A percentile compares a stretch with the other conserved stretches of the same genome.
phyloP scores from a whole-genome alignment of 352 stramenopile genomes.

The Pythium folliculosum region DNA sequence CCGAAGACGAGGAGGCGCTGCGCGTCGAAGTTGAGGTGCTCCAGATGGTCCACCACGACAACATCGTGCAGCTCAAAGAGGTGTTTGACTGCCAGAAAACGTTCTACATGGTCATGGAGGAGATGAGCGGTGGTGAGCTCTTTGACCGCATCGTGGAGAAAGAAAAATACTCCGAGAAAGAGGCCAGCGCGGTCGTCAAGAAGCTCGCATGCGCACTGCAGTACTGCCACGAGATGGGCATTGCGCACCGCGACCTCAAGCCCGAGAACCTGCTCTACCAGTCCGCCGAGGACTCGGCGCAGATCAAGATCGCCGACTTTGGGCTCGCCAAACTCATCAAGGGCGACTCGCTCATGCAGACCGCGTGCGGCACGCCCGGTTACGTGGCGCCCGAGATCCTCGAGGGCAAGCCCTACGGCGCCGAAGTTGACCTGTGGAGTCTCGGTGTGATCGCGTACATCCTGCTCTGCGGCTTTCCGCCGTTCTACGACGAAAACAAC shows the following conservation, averaged over 20 bases:
- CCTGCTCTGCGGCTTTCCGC: constrained; percentile 92
- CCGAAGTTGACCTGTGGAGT: constrained; percentile 95
- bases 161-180: constrained; percentile 91
- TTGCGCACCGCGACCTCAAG: constrained; percentile 91
- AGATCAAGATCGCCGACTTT: constrained; percentile 95
- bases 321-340: constrained; percentile 91
- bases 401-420: constrained; percentile 90
- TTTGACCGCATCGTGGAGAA: constrained; percentile 93
- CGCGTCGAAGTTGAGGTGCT: constrained; percentile 85
- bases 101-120: constrained; percentile 93
- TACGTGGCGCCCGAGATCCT: constrained; percentile 98
- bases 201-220: constrained; percentile 82
- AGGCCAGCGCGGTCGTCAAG: constrained; percentile 82
- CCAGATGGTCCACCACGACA: constrained; percentile 78
- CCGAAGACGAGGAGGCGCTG: constrained; percentile 81
- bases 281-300: constrained; percentile 81
- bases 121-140: constrained; percentile 90
- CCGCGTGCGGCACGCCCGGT: constrained; percentile 94
- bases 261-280: constrained; percentile 91
- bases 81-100: constrained; percentile 89
- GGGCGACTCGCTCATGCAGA: constrained; percentile 93
- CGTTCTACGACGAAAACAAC: constrained; percentile 96
- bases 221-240: constrained; percentile 88
- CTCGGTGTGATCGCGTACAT: constrained; percentile 98
- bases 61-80: constrained; percentile 88